Percentiles rank a stretch among this genome's conserved stretches.
Evolutionary conservation across 768 basidiomycete genomes (phyloP).

Genomic region (Nidularia pulvinata): DNA sequence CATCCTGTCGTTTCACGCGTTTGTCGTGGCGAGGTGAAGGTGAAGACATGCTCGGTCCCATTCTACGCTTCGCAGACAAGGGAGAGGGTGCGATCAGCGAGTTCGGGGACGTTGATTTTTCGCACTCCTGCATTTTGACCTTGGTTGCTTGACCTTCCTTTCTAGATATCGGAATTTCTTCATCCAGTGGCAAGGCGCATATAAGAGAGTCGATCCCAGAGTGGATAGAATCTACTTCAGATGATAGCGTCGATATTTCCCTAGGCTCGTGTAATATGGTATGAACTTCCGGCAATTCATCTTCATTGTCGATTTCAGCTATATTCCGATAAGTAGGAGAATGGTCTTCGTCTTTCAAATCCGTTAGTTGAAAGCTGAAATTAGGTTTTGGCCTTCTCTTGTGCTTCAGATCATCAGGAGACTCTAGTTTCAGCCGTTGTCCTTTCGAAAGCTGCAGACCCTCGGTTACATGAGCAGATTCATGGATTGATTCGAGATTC

Average conservation of each 20-base stretch:
- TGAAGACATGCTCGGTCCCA: no score
- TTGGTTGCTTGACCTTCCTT: no score
- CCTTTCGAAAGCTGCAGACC: slow-evolving; percentile 34
- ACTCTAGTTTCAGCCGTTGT: slow-evolving; percentile 43
- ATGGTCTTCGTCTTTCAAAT: slow-evolving; percentile 24
- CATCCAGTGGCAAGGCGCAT: slow-evolving; percentile 26
- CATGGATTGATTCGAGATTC: slow-evolving; percentile 36
- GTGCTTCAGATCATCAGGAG: slow-evolving; percentile 18
- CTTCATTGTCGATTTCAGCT: slow-evolving; percentile 24
- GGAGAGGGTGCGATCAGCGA: no score
- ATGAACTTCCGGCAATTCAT: slow-evolving; percentile 44
- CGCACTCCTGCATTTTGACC: no score
- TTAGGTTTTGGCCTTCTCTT: slow-evolving; percentile 30
- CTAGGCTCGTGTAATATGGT: slow-evolving; percentile 7
- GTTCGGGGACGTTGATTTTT: no score
- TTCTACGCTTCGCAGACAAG: no score
- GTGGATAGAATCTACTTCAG: slow-evolving; percentile 37
- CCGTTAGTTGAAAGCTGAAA: slow-evolving; percentile 50
- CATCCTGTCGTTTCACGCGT: no score
- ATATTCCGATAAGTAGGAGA: slow-evolving; percentile 13
- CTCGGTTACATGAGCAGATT: slow-evolving; percentile 36
- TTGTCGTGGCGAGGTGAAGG: no score
- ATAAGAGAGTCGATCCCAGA: slow-evolving; percentile 40
- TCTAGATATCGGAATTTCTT: neutral
- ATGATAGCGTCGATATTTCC: slow-evolving; percentile 14